Conservation (phyloP, 495 filamentous ascomycete species). For the Lindgomyces ingoldianus region DNA sequence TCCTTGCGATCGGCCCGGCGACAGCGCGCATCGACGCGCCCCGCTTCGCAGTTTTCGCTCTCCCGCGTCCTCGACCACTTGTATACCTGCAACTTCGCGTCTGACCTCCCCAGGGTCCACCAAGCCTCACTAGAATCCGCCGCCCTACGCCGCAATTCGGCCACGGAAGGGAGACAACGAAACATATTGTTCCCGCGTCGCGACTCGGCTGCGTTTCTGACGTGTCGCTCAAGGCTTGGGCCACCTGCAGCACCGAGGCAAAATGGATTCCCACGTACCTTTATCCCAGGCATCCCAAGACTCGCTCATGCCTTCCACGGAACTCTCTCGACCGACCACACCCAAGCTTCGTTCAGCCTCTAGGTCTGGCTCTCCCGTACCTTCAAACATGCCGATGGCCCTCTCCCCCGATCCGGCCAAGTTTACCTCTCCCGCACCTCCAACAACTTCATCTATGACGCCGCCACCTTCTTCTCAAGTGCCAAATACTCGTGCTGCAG, state of each 20-base stretch:
- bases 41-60: constrained; percentile 21
- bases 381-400: constrained; percentile 19
- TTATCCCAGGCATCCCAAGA: constrained; percentile 32
- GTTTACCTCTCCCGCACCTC: constrained; percentile 38
- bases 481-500: constrained; percentile 13
- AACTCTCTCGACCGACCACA: constrained; percentile 25
- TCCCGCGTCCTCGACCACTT: constrained; percentile 15
- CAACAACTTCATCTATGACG: constrained; percentile 37
- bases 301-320: constrained; percentile 33
- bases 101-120: constrained; percentile 3
- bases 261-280: constrained; percentile 35
- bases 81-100: constrained; percentile 19
- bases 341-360: constrained; percentile 22
- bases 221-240: constrained; percentile 35
- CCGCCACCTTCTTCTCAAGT: constrained; percentile 40
- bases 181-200: constrained; percentile 1
- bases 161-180: constrained; percentile 5
- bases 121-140: constrained; percentile 5
- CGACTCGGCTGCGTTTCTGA: constrained; percentile 27
- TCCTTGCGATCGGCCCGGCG: constrained; percentile 18
- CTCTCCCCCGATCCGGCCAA: constrained; percentile 31
- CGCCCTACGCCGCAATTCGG: background rate
- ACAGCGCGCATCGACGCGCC: constrained; percentile 28
- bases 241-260: constrained; percentile 22
- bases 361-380: constrained; percentile 18